Evolutionary conservation across 257 asterid genomes (phyloP), one percentile per base, ranked within the genome.

Genomic region (Solanum piurae): DNA sequence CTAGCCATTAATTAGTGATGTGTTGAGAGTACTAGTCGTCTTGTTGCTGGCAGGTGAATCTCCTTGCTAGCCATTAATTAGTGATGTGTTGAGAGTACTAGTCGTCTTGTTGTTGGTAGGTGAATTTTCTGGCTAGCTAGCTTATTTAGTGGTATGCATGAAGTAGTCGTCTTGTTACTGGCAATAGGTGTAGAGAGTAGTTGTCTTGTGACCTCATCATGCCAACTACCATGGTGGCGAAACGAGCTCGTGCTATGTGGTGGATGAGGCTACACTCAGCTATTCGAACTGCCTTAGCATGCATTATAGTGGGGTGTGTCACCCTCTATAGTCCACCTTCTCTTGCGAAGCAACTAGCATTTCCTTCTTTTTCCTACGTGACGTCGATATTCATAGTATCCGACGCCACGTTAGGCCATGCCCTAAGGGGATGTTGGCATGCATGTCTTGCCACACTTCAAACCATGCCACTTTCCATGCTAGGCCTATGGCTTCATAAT

Each of bases 371-470:
- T 44, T 92, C 97, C 5, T 95, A 95, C 38, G 83, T 94, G 2
- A 94, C 95, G 1, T 90, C 93, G 2, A 69, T 93, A 21, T 31
- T 93, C 31, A 88, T 95, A 23, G 92, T 90, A 2, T 85, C 93
- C 7, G 96, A 93, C 12, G 94, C 97, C 13, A 80, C 93, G 3
- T 87, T 94, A 1, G 98, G 98, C 1, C 94, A 94, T 82, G 74
- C 94, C 9, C 11, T 94, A 27, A 80, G 90, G 25, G 95, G 97
- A 7, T 92, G 93, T 42, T 95, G 97, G 93, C 93, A 92, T 69
- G 97, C 93, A 36, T 13, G 89, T 3, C 89, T 44, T 31, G 97
- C 96, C 36, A 92, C 97, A 34, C 76, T 83, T 60, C 94, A 91
- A 86, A 94, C 94, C 77, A 79, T 94, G 87, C 96, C 96, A 62